Base-by-base conservation (phyloP, 2,329 filamentous ascomycete genomes). In the Microascus cirrosus region DNA sequence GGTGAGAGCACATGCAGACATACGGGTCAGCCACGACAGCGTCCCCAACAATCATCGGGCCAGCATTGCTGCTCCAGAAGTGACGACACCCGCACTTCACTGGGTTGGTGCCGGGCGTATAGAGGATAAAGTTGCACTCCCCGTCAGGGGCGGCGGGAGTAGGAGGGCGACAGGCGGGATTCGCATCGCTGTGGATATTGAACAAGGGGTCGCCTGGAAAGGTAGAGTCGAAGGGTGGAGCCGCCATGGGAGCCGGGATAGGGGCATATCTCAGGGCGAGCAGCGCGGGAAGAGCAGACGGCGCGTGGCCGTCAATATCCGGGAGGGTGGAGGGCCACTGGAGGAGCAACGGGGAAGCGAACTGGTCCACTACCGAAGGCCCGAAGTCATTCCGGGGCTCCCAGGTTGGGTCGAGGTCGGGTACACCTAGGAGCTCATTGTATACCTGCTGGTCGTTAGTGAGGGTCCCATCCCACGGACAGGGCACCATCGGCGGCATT, bases 1-100 rank as follows among this genome's bases (percentile, higher is more conserved):
- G 81, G 63, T 84, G 81, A 56, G 77, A 78, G 64, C 81, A 84
- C 81, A 84, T 83, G 69, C 81, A 84, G 74, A 72, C 71, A 32
- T 71, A 64, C 64, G 81, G 74, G 57, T 76, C 75, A 39, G 68
- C 67, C 57, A 67, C 62, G 50, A 69, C 65, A 53, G 70, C 65
- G 54, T 68, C 66, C 35, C 64, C 69, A 53, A 66, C 62, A 57
- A 67, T 63, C 58, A 69, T 52, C 20, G 53, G 32, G 4, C 24
- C 25, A 7, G 36, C 25, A 24, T 53, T 70, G 60, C 75, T 76
- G 64, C 75, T 76, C 80, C 80, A 84, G 69, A 84, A 84, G 56
- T 80, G 80, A 62, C 81, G 80, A 63, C 81, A 84, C 65, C 81
- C 81, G 61, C 81, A 84, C 60, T 74, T 75, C 35, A 76, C 72